Evolutionary conservation across 2,329 filamentous ascomycete genomes (phyloP).

Genomic region (Metarhizium humberi): DNA sequence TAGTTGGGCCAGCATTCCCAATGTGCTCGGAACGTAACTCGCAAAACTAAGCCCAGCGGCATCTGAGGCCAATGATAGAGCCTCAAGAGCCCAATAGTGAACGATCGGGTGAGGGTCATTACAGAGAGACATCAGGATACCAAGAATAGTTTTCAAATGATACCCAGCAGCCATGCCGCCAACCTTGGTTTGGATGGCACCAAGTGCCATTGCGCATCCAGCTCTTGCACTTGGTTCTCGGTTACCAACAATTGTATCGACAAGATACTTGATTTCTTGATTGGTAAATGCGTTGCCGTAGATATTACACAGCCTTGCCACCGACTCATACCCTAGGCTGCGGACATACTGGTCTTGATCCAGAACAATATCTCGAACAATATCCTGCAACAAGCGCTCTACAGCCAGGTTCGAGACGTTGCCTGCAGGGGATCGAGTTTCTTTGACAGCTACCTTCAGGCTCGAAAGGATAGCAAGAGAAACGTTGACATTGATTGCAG

Average conservation of each 20-base stretch:
- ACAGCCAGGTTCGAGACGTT: constrained; percentile 66
- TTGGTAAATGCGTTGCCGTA: constrained; percentile 87
- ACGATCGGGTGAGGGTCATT: constrained; percentile 93
- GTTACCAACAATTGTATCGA: constrained; percentile 91
- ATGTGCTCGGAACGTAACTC: constrained; percentile 76
- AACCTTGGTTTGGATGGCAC: constrained; percentile 88
- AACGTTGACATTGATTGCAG: constrained; percentile 86
- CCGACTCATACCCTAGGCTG: constrained; percentile 71
- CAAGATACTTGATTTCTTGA: constrained; percentile 78
- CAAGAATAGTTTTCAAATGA: constrained; percentile 93
- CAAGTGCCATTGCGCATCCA: constrained; percentile 87
- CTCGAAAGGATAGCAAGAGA: constrained; percentile 72
- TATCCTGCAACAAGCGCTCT: constrained; percentile 75
- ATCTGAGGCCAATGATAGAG: constrained; percentile 75
- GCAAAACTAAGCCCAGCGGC: constrained; percentile 90
- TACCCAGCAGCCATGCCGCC: constrained; percentile 96
- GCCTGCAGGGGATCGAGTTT: constrained; percentile 64
- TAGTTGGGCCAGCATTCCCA: constrained; percentile 89
- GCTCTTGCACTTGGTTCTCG: constrained; percentile 87
- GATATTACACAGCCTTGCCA: constrained; percentile 74
- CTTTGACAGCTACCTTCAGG: constrained; percentile 74
- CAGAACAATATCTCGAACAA: constrained; percentile 62
- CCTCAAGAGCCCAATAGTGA: constrained; percentile 93
- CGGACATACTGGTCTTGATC: constrained; percentile 81
- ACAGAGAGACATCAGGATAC: constrained; percentile 94